Base-by-base conservation (phyloP, 2,329 filamentous ascomycete genomes). In the Ceratocystis huliohia region DNA sequence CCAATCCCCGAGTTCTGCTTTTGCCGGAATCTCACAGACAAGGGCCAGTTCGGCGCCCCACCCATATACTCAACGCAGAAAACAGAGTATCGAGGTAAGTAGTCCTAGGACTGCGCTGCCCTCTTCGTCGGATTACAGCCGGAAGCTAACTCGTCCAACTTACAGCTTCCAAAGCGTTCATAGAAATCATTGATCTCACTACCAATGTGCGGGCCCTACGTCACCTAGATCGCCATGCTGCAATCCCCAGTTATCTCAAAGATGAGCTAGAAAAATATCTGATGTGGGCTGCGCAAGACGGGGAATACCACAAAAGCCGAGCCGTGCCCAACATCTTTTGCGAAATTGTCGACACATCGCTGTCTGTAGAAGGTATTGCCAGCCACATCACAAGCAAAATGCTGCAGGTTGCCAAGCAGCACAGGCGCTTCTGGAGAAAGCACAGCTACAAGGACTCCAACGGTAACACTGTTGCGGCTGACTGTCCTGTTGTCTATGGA, bases 221-320 rank as follows among this genome's bases (percentile, higher is more conserved):
- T n/a, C 76, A 79, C 64, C 73, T 74, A 1, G 74, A 73, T n/a
- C 70, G 73, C 15, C 71, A 72, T 10, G 68, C 70, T 8, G 76
- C 74, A 61, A 73, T 74, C 3, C 70, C 75, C 0, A 59, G 46
- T 0, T 70, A 74, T 30, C 74, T 79, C 63, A 74, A 74, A 61
- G 74, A 71, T 61, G 72, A 73, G 15, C 66, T 79, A 1, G 72
- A 74, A 30, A 71, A 70, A 46, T 78, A 75, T 63, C 63, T 76
- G n/a, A 71, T 69, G 22, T 79, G 77, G 77, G 76, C 77, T 0
- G 74, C 75, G n/a, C 72, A 74, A 15, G 77, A 79, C 45, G 77
- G 75, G 20, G 73, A 72, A 28, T 78, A 76, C 69, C 68, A 69
- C 5, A 69, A 74, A 48, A 70, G 75, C 2, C 70, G 73, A 1